Conservation (phyloP, 2,329 filamentous ascomycete species). For the Colletotrichum cuscutae region DNA sequence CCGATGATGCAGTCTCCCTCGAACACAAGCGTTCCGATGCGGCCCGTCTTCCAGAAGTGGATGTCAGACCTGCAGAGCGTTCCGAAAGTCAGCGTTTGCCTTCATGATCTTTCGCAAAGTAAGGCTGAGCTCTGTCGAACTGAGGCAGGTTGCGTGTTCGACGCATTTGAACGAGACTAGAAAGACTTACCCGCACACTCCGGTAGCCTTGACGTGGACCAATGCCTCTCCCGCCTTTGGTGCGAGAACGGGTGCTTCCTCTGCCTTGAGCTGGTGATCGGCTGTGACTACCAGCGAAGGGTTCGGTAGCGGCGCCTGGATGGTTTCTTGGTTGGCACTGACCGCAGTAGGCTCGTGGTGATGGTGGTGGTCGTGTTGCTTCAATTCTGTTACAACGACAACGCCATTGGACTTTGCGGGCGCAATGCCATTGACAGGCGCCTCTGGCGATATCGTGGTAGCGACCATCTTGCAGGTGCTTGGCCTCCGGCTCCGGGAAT, state of each 20-base stretch:
- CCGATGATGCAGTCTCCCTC: slow-evolving; percentile 73
- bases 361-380: background rate
- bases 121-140: too few relatives aligned
- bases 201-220: slow-evolving; percentile 70
- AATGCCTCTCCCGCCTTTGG: slow-evolving; percentile 66
- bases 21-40: slow-evolving; percentile 71
- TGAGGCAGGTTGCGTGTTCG: too few relatives aligned
- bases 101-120: too few relatives aligned
- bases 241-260: slow-evolving; percentile 66
- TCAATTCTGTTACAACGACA: slow-evolving; percentile 5
- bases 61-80: slow-evolving; percentile 64
- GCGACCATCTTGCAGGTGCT: background rate
- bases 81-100: background rate
- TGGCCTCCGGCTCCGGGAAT: background rate
- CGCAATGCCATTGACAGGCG: slow-evolving; percentile 6
- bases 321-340: slow-evolving; percentile 20
- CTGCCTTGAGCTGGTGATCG: slow-evolving; percentile 66
- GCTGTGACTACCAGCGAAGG: slow-evolving; percentile 69
- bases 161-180: background rate
- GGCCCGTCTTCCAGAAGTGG: slow-evolving; percentile 74
- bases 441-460: slow-evolving; percentile 7
- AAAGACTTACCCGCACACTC: slow-evolving; percentile 67
- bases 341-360: background rate
- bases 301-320: slow-evolving; percentile 52
- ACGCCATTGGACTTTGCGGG: slow-evolving; percentile 13